These are phyloP conservation scores for Fusarium anguioides DNA, from an alignment of 2,329 filamentous ascomycete species.

Conservation along the genomic window DNA sequence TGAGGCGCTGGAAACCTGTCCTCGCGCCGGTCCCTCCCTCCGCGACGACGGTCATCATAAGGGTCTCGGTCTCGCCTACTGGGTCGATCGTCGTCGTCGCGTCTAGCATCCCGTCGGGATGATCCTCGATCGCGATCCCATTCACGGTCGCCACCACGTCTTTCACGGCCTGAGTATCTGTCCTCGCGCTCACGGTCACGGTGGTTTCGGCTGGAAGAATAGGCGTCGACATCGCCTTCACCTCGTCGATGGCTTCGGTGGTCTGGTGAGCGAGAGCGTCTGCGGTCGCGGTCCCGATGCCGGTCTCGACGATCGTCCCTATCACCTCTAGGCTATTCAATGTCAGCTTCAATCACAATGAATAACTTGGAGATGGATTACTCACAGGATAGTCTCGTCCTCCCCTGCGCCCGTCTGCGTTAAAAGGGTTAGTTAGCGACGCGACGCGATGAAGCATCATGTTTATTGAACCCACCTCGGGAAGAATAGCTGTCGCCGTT, in stretches of 20 bases:
- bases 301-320: conserved; percentile 51
- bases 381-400: conserved; percentile 67
- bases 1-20: conserved; percentile 55
- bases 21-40: conserved; percentile 59
- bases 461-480: conserved; percentile 69
- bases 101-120: conserved; percentile 69
- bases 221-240: conserved; percentile 84
- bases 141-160: conserved; percentile 70
- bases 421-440: conserved; percentile 47
- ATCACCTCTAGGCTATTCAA: conserved; percentile 47
- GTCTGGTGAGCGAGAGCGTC: conserved; percentile 89
- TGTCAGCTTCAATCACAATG: conserved; percentile 32
- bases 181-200: conserved; percentile 94
- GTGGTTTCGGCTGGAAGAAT: conserved; percentile 92
- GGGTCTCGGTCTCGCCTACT: conserved; percentile 68
- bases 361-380: conserved; percentile 16
- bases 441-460: conserved; percentile 41
- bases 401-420: conserved; percentile 62
- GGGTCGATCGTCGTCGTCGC: conserved; percentile 72
- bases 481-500: conserved; percentile 87
- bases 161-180: conserved; percentile 79
- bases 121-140: conserved; percentile 78
- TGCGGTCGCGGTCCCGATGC: conserved; percentile 57
- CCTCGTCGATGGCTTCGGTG: conserved; percentile 75
- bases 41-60: conserved; percentile 62